phyloP scores from a whole-genome alignment of 352 stramenopile species.

The Saprolegnia diclina region DNA sequence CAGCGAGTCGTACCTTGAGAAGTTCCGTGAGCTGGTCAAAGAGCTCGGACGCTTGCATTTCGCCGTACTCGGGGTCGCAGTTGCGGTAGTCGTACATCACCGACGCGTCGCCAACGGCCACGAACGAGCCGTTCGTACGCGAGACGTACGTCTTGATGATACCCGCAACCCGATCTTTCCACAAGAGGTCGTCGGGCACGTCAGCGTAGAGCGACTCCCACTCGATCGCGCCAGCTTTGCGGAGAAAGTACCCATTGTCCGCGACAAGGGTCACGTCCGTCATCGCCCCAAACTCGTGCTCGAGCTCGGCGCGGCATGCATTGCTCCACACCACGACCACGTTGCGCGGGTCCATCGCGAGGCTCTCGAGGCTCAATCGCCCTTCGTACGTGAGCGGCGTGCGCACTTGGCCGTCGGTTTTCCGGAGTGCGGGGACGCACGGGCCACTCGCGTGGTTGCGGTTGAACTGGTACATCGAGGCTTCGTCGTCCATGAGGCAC shows the following conservation, averaged over 20 bases:
- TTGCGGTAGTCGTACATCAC: slow-evolving; percentile 97
- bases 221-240: slow-evolving; percentile 32
- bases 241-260: slow-evolving; percentile 66
- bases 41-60: slow-evolving; percentile 93
- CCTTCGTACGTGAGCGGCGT: slow-evolving; percentile 56
- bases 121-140: slow-evolving; percentile 96
- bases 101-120: slow-evolving; percentile 95
- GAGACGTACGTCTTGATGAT: slow-evolving; percentile 97
- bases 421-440: slow-evolving; percentile 33
- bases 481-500: slow-evolving; percentile 58
- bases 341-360: slow-evolving; percentile 54
- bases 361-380: slow-evolving; percentile 43
- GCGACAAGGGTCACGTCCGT: slow-evolving; percentile 51
- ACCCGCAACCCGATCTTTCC: slow-evolving; percentile 90
- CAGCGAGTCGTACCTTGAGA: slow-evolving; percentile 77
- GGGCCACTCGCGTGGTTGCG: slow-evolving; percentile 7
- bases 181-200: slow-evolving; percentile 69
- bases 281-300: slow-evolving; percentile 48
- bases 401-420: slow-evolving; percentile 61
- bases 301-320: slow-evolving; percentile 46
- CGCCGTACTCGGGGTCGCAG: slow-evolving; percentile 97
- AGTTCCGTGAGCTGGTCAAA: slow-evolving; percentile 93
- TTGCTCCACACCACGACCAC: slow-evolving; percentile 69
- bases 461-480: slow-evolving; percentile 31
- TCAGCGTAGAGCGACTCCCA: slow-evolving; percentile 65